phyloP scores from a whole-genome alignment of 306 rosid genomes.

The Neltuma alba region DNA sequence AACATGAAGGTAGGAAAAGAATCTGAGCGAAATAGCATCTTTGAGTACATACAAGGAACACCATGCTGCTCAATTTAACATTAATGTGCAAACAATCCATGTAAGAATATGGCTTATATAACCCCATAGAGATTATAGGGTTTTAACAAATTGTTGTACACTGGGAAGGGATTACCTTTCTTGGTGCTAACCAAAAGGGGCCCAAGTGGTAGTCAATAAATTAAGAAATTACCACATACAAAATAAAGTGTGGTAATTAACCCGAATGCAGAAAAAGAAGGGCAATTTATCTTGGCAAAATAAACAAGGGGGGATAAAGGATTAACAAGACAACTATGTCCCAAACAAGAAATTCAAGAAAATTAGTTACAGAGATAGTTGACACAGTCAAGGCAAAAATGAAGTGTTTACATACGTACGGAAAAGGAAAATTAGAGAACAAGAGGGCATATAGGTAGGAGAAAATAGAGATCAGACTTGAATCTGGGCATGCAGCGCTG shows the following conservation, averaged over 20 bases:
- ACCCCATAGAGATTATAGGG: not conserved
- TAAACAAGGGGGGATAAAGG: not conserved
- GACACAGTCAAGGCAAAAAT: not conserved
- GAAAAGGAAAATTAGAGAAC: not conserved
- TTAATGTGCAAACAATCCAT: not conserved
- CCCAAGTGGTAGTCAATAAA: not conserved
- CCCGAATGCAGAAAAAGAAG: not conserved
- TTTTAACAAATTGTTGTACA: not conserved
- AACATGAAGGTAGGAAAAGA: not conserved
- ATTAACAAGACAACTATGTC: not conserved
- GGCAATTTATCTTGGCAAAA: not conserved
- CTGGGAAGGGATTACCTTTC: not conserved
- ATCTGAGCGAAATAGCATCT: not conserved
- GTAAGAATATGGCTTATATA: not conserved
- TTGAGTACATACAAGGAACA: not conserved
- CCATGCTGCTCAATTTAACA: not conserved
- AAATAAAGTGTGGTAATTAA: not conserved
- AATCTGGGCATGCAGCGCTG: not conserved
- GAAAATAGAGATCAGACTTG: not conserved
- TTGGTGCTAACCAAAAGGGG: not conserved
- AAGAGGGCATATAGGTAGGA: not conserved
- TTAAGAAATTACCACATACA: not conserved
- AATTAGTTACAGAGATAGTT: not conserved
- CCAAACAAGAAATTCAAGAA: not conserved
- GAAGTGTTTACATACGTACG: not conserved